These are phyloP conservation scores for Ochetophila trinervis DNA, from an alignment of 306 rosid species.

Conservation along the genomic window DNA sequence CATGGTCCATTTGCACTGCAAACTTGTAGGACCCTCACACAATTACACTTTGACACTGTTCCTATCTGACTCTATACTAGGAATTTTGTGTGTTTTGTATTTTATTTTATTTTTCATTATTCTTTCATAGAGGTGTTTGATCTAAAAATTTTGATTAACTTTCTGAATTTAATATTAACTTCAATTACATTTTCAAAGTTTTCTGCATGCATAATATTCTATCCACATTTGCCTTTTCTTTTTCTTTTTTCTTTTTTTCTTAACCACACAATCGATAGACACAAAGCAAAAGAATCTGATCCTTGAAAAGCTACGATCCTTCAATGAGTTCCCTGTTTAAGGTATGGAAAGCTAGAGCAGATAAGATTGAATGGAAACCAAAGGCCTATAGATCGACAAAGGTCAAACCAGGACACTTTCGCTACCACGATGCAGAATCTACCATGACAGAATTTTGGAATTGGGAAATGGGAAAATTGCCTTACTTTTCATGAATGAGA, in stretches of 20 bases:
- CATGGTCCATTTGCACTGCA: too few relatives aligned
- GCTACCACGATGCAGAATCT: too few relatives aligned
- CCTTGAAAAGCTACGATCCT: slow-evolving; percentile 60
- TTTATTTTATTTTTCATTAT: too few relatives aligned
- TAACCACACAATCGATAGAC: slow-evolving; percentile 49
- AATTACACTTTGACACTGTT: background rate
- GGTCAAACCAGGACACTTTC: background rate
- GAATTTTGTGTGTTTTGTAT: too few relatives aligned
- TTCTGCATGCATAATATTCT: background rate
- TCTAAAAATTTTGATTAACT: background rate
- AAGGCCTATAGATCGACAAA: background rate
- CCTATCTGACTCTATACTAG: background rate
- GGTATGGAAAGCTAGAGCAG: slow-evolving; percentile 16
- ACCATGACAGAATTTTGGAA: too few relatives aligned
- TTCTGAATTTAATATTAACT: background rate
- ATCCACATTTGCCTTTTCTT: background rate
- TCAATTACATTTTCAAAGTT: background rate
- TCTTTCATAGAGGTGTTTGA: background rate
- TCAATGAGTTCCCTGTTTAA: slow-evolving; percentile 44
- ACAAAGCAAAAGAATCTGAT: slow-evolving; percentile 68
- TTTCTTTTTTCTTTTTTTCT: slow-evolving; percentile 18
- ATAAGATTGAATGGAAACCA: background rate
- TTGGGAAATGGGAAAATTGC: too few relatives aligned
- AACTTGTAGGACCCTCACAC: too few relatives aligned
- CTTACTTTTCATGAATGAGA: too few relatives aligned